phyloP scores from a whole-genome alignment of 768 basidiomycete genomes.

The Albatrellus ellisii region DNA sequence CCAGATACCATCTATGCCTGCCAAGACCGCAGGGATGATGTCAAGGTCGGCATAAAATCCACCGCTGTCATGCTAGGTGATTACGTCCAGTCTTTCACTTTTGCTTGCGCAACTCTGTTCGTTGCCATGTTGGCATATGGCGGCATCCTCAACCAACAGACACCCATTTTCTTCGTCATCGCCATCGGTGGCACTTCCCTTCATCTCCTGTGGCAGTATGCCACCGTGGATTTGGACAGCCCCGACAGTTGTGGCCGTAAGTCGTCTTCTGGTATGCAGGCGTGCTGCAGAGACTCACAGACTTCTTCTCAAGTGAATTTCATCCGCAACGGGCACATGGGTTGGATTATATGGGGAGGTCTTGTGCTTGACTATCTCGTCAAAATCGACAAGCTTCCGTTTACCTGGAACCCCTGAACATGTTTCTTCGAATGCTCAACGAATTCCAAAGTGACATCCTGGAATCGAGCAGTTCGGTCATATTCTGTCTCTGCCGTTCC shows the following conservation, averaged over 20 bases:
- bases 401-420: no score
- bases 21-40: slow-evolving; percentile 66
- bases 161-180: slow-evolving; percentile 31
- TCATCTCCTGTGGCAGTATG: slow-evolving; percentile 36
- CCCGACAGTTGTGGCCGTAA: slow-evolving; percentile 36
- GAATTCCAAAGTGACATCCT: no score
- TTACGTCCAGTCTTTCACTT: slow-evolving; percentile 43
- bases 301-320: slow-evolving; percentile 23
- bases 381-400: not conserved
- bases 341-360: slow-evolving; percentile 35
- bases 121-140: slow-evolving; percentile 35
- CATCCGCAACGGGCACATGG: slow-evolving; percentile 32
- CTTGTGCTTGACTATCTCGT: slow-evolving; percentile 27
- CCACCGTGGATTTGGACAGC: slow-evolving; percentile 28
- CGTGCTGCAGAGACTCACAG: not conserved
- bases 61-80: slow-evolving; percentile 62
- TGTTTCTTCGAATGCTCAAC: no score
- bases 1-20: slow-evolving; percentile 69
- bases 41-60: slow-evolving; percentile 59
- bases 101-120: slow-evolving; percentile 38
- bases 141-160: slow-evolving; percentile 41
- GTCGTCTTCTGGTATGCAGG: slow-evolving; percentile 10
- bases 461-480: no score
- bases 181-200: slow-evolving; percentile 31
- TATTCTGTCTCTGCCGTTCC: no score